phyloP scores from a whole-genome alignment of 2,329 filamentous ascomycete genomes.

The Sclerotinia minor region DNA sequence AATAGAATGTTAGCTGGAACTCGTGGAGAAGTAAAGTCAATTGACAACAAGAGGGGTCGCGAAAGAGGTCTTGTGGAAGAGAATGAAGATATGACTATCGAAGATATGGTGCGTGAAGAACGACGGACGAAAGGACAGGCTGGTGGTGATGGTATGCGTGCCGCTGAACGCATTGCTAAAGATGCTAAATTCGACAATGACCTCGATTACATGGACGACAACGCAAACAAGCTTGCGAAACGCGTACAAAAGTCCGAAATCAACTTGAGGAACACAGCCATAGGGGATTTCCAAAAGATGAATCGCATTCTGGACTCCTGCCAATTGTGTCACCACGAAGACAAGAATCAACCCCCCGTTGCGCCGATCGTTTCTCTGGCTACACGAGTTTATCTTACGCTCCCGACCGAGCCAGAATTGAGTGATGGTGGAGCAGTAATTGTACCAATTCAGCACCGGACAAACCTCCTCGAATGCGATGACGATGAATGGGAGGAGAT shows the following conservation, averaged over 20 bases:
- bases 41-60: slow-evolving; percentile 77
- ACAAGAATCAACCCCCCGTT: slow-evolving; percentile 69
- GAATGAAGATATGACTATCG: slow-evolving; percentile 93
- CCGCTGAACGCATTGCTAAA: slow-evolving; percentile 92
- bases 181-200: slow-evolving; percentile 89
- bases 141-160: slow-evolving; percentile 76
- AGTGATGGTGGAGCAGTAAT: slow-evolving; percentile 82
- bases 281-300: slow-evolving; percentile 86
- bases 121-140: slow-evolving; percentile 75
- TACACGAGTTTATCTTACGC: slow-evolving; percentile 82
- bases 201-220: slow-evolving; percentile 97
- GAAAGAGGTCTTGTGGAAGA: slow-evolving; percentile 84
- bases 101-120: slow-evolving; percentile 97
- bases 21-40: slow-evolving; percentile 70
- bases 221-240: slow-evolving; percentile 84
- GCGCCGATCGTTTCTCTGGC: slow-evolving; percentile 85
- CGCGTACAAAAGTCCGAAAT: slow-evolving; percentile 85
- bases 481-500: slow-evolving; percentile 99
- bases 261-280: slow-evolving; percentile 83
- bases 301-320: slow-evolving; percentile 83
- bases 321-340: slow-evolving; percentile 90
- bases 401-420: slow-evolving; percentile 87
- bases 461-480: slow-evolving; percentile 93
- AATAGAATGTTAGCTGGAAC: slow-evolving; percentile 81
- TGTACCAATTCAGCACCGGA: slow-evolving; percentile 81